Base-by-base conservation (phyloP, 352 stramenopile species). In the Pythium phragmiticola region DNA sequence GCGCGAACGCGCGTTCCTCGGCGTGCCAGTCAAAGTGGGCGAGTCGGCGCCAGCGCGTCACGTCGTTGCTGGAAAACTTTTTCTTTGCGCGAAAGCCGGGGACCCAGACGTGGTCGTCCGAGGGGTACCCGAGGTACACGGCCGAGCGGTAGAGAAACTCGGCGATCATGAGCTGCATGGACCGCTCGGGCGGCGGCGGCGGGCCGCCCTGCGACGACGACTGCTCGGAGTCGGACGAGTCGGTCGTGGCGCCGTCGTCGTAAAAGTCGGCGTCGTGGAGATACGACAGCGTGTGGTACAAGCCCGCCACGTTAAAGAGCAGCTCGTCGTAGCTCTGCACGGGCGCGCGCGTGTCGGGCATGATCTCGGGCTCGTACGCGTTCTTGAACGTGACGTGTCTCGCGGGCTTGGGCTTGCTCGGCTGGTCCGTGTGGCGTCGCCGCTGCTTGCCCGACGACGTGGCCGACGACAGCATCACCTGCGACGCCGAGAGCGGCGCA, bases 121-220 rank as follows among this genome's bases (percentile, higher is more conserved):
- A 63, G 5, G 69, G 75, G 56, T 88, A 82, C 2, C 82, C 82
- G 21, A 92, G 57, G 64, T 84, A 88, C 48, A 89, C 67, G 47
- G 80, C 82, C 52, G 82, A 89, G 9, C 82, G 77, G 61, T 87
- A 87, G 14, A 92, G 76, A 47, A 92, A 92, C 69, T 92, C 82
- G 36, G 80, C 82, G 68, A 92, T 88, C 77, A 92, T 84, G 64
- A 92, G 76, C 56, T 77, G 73, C 66, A 88, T 73, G n/a, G 82
- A 91, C 9, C 78, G 76, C 65, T 89, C 80, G 0, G 60, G 23
- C 53, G 51, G 46, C 53, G 77, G 62, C 36, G 43, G 49, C 41
- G 50, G 14, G n/a, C 58, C 53, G 53, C 49, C 30, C 12, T 21
- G 37, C 12, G 12, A 13, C 23, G 53, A 21, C 39, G 49, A 56